Conservation (phyloP, 2,329 filamentous ascomycete genomes). For the Parasarocladium wereldwijsianum region DNA sequence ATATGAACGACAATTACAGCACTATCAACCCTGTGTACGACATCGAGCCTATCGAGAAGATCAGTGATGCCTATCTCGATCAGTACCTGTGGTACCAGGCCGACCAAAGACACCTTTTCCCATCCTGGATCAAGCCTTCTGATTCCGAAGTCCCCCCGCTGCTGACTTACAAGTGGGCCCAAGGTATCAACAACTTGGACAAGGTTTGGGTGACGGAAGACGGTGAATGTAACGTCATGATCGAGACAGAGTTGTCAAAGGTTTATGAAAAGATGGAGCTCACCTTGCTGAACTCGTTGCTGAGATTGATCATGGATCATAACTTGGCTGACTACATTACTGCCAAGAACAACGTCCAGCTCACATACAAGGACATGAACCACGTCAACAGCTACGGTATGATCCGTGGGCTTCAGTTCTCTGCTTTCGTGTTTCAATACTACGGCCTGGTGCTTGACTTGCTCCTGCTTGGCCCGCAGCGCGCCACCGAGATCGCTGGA, state of each 20-base stretch:
- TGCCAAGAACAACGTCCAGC: conserved; percentile 96
- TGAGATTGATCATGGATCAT: conserved; percentile 97
- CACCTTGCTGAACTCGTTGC: conserved; percentile 81
- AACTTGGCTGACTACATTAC: conserved; percentile 98
- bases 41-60: conserved; percentile 98
- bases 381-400: conserved; percentile 98
- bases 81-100: conserved; percentile 99
- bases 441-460: conserved; percentile 93
- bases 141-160: conserved; percentile 94
- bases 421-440: conserved; percentile 97
- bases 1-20: conserved; percentile 99
- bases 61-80: conserved; percentile 95
- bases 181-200: conserved; percentile 95
- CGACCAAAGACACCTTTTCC: conserved; percentile 92
- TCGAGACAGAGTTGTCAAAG: conserved; percentile 96
- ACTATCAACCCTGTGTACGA: conserved; percentile 99
- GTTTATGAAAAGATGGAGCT: conserved; percentile 99
- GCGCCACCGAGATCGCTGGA: conserved; percentile 94
- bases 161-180: conserved; percentile 95
- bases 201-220: conserved; percentile 90
- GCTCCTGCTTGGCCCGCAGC: conserved; percentile 78
- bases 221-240: conserved; percentile 96
- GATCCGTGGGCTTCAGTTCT: conserved; percentile 96
- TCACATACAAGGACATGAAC: conserved; percentile 99
- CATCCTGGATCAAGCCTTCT: conserved; percentile 97